Evolutionary conservation across 31 red algal species (phyloP).

Genomic region (Porphyra umbilicalis): DNA sequence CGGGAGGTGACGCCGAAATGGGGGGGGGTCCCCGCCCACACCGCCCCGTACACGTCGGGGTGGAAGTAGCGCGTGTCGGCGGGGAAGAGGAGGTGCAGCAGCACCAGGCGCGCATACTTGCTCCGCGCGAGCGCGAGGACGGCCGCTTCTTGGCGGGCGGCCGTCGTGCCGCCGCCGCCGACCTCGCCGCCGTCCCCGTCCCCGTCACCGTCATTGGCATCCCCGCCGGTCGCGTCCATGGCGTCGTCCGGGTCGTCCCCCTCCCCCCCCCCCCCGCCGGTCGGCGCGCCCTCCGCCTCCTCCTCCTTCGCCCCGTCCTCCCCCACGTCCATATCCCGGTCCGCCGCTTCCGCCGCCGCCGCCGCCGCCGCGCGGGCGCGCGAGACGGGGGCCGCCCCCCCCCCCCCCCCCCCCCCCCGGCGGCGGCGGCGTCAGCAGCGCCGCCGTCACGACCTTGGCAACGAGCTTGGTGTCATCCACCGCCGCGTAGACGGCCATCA

Average conservation of each 20-base stretch:
- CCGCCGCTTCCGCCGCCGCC: neutral
- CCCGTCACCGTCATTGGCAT: neutral
- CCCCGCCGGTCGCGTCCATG: too few species aligned
- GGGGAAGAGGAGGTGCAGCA: slow-evolving; percentile 39
- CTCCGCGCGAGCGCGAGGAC: slow-evolving; percentile 6
- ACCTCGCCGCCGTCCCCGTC: neutral
- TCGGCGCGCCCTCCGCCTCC: neutral
- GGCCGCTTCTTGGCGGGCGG: neutral
- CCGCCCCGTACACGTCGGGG: slow-evolving; percentile 34
- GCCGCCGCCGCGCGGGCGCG: neutral
- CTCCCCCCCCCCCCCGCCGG: neutral
- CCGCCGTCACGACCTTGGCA: slow-evolving; percentile 34
- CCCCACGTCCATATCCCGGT: neutral
- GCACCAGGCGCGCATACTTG: slow-evolving; percentile 29
- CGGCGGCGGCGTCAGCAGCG: slow-evolving; percentile 13
- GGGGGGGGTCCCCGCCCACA: slow-evolving; percentile 18
- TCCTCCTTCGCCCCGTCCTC: neutral
- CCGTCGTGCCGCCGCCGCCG: neutral
- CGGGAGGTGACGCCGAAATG: neutral
- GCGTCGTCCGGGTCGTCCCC: too few species aligned
- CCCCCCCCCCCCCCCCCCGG: neutral
- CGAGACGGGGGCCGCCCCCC: neutral
- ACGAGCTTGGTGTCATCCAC: slow-evolving; percentile 67
- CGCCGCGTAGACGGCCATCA: slow-evolving; percentile 49
- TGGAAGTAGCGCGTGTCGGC: slow-evolving; percentile 51